phyloP scores from a whole-genome alignment of 352 stramenopile genomes.

The Phytophthora pini region DNA sequence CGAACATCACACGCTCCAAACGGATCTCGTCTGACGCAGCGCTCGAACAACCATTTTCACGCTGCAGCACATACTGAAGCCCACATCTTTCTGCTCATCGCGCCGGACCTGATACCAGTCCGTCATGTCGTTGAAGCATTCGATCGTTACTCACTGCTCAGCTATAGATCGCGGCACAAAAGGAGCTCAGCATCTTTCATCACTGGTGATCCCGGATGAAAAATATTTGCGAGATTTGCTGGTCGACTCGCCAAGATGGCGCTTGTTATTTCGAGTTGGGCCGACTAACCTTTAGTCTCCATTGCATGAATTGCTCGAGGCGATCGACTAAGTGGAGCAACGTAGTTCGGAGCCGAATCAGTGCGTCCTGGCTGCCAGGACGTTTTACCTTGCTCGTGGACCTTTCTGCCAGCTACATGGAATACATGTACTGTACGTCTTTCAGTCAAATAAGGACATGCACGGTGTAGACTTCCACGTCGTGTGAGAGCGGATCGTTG shows the following conservation, averaged over 20 bases:
- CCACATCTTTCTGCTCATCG: not conserved
- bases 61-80: not conserved
- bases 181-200: not conserved
- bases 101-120: not conserved
- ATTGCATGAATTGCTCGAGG: not conserved
- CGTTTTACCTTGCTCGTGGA: too few relatives aligned
- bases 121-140: not conserved
- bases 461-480: not conserved
- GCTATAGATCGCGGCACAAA: not conserved
- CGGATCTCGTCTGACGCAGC: not conserved
- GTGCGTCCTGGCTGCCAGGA: too few relatives aligned
- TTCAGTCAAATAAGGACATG: too few relatives aligned
- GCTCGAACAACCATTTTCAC: not conserved
- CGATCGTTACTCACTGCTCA: too few relatives aligned
- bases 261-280: not conserved
- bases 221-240: not conserved
- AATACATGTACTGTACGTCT: too few relatives aligned
- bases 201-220: not conserved
- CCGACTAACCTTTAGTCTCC: not conserved
- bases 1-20: not conserved
- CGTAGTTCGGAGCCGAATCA: not conserved
- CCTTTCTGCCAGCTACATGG: too few relatives aligned
- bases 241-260: not conserved
- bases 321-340: not conserved
- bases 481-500: not conserved